These are phyloP conservation scores for Rhododendron ferrugineum DNA, from an alignment of 148 eudicot species.

Conservation along the genomic window DNA sequence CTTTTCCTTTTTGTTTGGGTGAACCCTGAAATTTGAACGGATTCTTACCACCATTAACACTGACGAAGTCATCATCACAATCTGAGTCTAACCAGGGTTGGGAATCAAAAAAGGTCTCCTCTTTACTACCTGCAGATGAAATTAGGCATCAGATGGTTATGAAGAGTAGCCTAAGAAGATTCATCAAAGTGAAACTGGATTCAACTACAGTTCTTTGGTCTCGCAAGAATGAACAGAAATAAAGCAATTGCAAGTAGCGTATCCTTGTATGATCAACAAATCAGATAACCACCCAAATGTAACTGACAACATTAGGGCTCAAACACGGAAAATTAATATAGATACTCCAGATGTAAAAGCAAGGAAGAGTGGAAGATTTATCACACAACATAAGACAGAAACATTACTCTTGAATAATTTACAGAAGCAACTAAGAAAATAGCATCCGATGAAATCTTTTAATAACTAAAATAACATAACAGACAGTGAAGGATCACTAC, in stretches of 20 bases:
- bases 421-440: neutral
- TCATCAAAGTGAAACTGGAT: neutral
- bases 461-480: neutral
- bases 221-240: neutral
- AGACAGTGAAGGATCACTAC: neutral
- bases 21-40: neutral
- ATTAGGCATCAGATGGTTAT: neutral
- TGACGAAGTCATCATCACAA: conserved; percentile 77
- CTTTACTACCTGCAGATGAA: conserved; percentile 64
- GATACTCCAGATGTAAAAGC: neutral
- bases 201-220: neutral
- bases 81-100: conserved; percentile 86
- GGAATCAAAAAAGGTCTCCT: conserved; percentile 69
- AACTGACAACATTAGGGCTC: neutral
- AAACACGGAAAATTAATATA: neutral
- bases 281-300: neutral
- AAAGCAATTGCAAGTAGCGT: neutral
- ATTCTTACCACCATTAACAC: conserved; percentile 75
- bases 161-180: neutral
- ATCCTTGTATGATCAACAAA: neutral
- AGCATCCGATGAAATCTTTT: neutral
- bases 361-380: neutral
- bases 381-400: neutral
- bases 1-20: neutral
- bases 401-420: neutral